These are phyloP conservation scores for Botryotinia narcissicola DNA, from an alignment of 2,329 filamentous ascomycete genomes.

Conservation along the genomic window DNA sequence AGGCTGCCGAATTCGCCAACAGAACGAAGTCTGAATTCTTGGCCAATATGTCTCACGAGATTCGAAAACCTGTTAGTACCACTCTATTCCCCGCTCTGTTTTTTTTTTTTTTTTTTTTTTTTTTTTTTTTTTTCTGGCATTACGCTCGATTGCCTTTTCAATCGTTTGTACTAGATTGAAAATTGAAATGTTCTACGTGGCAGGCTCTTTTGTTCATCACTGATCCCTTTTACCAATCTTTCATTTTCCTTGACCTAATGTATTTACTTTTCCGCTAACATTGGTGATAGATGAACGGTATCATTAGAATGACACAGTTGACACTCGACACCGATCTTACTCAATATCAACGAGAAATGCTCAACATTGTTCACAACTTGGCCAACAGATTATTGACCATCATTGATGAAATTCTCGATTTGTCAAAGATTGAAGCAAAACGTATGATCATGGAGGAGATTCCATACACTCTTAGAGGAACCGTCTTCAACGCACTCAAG, in stretches of 20 bases:
- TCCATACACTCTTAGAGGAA: conserved; percentile 88
- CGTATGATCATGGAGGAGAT: conserved; percentile 99
- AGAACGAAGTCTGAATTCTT: conserved; percentile 98
- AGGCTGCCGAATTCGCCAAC: conserved; percentile 94
- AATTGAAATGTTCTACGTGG: not conserved
- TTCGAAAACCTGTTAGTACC: conserved; percentile 77
- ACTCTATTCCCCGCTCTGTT: not conserved
- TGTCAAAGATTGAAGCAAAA: conserved; percentile 86
- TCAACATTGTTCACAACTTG: conserved; percentile 96
- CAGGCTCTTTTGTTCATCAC: not conserved
- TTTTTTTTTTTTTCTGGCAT: not conserved
- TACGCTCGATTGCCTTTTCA: not conserved
- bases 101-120: not conserved
- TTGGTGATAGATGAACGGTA: conserved; percentile 25
- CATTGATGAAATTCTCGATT: conserved; percentile 79
- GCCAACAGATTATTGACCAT: conserved; percentile 96
- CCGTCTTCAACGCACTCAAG: conserved; percentile 96
- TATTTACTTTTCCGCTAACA: not conserved
- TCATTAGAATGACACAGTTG: conserved; percentile 73
- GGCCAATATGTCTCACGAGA: conserved; percentile 99
- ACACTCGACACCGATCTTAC: conserved; percentile 94
- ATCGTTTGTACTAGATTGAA: not conserved
- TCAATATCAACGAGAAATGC: conserved; percentile 94
- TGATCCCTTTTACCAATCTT: not conserved
- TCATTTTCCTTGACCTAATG: not conserved